phyloP scores from a whole-genome alignment of 2,329 filamentous ascomycete genomes.

The Ceratocystis eucalypticola region DNA sequence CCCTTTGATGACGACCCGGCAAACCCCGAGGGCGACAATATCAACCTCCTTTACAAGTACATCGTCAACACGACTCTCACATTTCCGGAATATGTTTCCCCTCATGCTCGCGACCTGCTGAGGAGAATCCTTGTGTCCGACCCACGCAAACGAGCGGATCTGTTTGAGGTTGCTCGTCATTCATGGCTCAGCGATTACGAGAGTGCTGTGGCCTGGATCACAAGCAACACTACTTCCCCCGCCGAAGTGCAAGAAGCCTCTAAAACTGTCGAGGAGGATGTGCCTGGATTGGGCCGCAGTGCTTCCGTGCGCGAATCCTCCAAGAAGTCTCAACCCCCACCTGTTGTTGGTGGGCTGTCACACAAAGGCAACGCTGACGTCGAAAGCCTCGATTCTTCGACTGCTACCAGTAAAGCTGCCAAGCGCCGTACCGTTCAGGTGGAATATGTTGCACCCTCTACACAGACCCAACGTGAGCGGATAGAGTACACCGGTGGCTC shows the following conservation, averaged over 20 bases:
- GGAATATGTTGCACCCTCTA: conserved; percentile 88
- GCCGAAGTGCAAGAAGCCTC: conserved; percentile 74
- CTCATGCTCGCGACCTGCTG: conserved; percentile 83
- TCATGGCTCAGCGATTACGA: conserved; percentile 97
- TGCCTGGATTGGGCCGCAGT: conserved; percentile 59
- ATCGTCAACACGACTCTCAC: conserved; percentile 94
- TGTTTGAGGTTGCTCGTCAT: conserved; percentile 94
- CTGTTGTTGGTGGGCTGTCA: conserved; percentile 47
- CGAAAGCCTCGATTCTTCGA: conserved; percentile 38
- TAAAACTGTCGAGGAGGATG: conserved; percentile 42
- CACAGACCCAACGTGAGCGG: conserved; percentile 64
- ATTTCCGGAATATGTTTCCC: conserved; percentile 97
- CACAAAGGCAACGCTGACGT: conserved; percentile 61
- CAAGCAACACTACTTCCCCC: conserved; percentile 80
- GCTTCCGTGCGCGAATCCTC: conserved; percentile 80
- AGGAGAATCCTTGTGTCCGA: conserved; percentile 90
- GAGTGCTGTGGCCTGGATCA: conserved; percentile 94
- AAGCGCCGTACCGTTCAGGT: conserved; percentile 94
- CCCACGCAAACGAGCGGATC: conserved; percentile 81
- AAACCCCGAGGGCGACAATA: conserved; percentile 97
- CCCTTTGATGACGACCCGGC: conserved; percentile 97
- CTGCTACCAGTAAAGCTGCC: conserved; percentile 56
- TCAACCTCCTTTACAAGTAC: conserved; percentile 98
- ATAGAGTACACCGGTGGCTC: conserved; percentile 23
- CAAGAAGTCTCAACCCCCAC: conserved; percentile 40